phyloP scores from a whole-genome alignment of 352 stramenopile species.

The Phytophthora kernoviae region DNA sequence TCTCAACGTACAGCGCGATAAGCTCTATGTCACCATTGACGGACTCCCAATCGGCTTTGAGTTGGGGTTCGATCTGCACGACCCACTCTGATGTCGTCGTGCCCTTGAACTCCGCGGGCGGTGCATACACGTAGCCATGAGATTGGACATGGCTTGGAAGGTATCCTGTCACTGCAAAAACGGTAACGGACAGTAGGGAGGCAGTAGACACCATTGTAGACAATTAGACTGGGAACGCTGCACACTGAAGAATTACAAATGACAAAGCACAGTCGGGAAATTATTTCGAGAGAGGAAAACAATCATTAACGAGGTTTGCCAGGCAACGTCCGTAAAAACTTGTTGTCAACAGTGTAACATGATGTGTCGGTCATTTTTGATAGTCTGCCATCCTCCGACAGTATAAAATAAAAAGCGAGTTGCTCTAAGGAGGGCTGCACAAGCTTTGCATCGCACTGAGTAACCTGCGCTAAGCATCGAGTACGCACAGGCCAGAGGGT shows the following conservation, averaged over 20 bases:
- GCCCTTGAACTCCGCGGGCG: constrained; percentile 5
- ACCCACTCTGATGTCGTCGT: constrained; percentile 6
- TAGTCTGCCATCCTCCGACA: too few species aligned
- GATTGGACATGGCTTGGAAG: neutral
- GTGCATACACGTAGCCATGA: constrained; percentile 17
- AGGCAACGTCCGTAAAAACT: too few species aligned
- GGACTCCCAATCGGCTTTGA: neutral
- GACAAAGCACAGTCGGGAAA: neutral
- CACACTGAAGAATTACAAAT: neutral
- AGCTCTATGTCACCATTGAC: neutral
- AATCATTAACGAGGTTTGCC: too few species aligned
- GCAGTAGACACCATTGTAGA: neutral
- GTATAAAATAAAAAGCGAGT: too few species aligned
- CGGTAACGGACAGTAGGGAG: neutral
- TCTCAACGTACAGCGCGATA: neutral
- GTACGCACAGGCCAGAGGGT: too few species aligned
- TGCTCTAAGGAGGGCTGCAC: too few species aligned
- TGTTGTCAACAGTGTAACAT: too few species aligned
- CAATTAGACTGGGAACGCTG: neutral
- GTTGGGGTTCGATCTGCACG: constrained; percentile 7
- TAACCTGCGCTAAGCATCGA: too few species aligned
- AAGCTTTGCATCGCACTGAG: too few species aligned
- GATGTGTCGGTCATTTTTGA: too few species aligned
- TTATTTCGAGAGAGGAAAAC: too few species aligned
- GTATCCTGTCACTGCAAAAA: neutral